These are phyloP conservation scores for Yamadazyma dendronema DNA, from an alignment of 1,139 yeast species.

Conservation along the genomic window DNA sequence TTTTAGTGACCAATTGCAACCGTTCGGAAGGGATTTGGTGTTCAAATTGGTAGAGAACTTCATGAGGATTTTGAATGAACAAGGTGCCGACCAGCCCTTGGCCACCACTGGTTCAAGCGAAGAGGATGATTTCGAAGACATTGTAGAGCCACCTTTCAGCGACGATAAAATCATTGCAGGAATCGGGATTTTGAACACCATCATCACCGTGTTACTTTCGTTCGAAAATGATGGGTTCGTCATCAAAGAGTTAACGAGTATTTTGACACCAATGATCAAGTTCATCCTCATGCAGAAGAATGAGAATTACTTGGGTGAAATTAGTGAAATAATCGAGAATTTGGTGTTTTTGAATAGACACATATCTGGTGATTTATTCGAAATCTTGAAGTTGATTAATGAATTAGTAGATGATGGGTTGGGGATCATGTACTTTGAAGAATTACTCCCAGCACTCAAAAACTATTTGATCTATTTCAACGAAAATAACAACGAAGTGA, in stretches of 20 bases:
- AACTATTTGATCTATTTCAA: slow-evolving; percentile 77
- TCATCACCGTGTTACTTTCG: slow-evolving; percentile 81
- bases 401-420: slow-evolving; percentile 53
- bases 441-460: slow-evolving; percentile 70
- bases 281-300: slow-evolving; percentile 61
- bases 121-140: slow-evolving; percentile 46
- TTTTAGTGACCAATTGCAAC: slow-evolving; percentile 84
- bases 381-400: slow-evolving; percentile 55
- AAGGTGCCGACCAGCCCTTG: slow-evolving; percentile 56
- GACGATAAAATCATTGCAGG: slow-evolving; percentile 88
- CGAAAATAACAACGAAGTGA: slow-evolving; percentile 21
- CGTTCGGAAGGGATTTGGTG: slow-evolving; percentile 89
- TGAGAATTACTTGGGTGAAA: slow-evolving; percentile 80
- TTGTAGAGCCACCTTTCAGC: slow-evolving; percentile 46
- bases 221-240: slow-evolving; percentile 79
- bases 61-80: slow-evolving; percentile 67
- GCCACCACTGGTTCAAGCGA: background rate
- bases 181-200: slow-evolving; percentile 79
- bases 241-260: slow-evolving; percentile 65
- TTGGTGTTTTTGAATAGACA: slow-evolving; percentile 72
- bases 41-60: slow-evolving; percentile 78
- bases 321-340: slow-evolving; percentile 82
- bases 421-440: slow-evolving; percentile 68
- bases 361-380: slow-evolving; percentile 79
- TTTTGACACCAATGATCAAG: slow-evolving; percentile 70